Evolutionary conservation across 2,329 filamentous ascomycete species (phyloP).

Genomic region (Cytospora piceicola): DNA sequence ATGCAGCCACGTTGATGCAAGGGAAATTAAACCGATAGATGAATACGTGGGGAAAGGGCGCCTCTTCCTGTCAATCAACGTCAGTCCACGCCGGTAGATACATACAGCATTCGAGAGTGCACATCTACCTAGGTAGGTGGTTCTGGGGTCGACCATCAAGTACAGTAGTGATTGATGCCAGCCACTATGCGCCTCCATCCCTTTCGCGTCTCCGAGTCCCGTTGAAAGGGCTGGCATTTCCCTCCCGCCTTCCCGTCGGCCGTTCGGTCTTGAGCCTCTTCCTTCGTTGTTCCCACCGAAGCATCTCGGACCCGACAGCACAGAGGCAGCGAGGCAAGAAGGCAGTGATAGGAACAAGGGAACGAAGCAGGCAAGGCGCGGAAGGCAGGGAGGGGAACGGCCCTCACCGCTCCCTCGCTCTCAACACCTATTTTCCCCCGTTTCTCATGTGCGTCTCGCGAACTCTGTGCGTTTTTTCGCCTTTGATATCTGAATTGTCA

Average conservation of each 20-base stretch:
- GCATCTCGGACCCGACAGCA: not conserved
- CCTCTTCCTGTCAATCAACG: not conserved
- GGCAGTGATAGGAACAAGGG: not conserved
- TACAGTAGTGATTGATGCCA: not conserved
- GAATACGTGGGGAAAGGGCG: not conserved
- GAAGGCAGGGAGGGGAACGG: slow-evolving; percentile 23
- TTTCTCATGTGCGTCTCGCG: slow-evolving; percentile 17
- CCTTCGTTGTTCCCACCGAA: not conserved
- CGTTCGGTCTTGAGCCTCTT: slow-evolving; percentile 10
- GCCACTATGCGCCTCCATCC: not conserved
- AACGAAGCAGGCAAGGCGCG: not conserved
- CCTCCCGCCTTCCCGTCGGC: slow-evolving; percentile 10
- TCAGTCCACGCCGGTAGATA: not conserved
- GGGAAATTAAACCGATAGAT: not conserved
- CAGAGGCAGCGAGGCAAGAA: not conserved
- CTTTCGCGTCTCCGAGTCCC: not conserved
- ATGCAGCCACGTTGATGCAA: slow-evolving; percentile 7
- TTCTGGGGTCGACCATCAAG: not conserved
- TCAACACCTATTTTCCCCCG: slow-evolving; percentile 1
- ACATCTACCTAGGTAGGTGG: not conserved
- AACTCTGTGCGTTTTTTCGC: slow-evolving; percentile 1
- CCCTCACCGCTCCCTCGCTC: slow-evolving; percentile 24
- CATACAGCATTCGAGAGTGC: not conserved
- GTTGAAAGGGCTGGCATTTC: not conserved
- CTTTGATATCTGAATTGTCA: slow-evolving; percentile 26